These are phyloP conservation scores for Lentinus polychrous DNA, from an alignment of 1,284 basidiomycete genomes.

Conservation along the genomic window DNA sequence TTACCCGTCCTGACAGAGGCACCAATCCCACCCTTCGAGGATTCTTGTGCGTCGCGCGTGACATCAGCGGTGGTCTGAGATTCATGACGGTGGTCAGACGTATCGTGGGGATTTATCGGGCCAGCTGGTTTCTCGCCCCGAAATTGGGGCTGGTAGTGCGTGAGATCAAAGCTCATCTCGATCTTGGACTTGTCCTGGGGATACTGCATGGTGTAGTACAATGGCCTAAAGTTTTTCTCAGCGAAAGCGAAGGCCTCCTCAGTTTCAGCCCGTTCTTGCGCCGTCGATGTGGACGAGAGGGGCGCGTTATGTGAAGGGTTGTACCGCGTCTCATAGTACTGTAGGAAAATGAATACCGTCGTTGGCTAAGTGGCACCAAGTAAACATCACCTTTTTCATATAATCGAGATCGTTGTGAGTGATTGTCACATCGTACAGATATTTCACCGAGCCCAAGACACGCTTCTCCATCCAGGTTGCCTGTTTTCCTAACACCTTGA, in stretches of 20 bases:
- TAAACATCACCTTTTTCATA: conserved; percentile 37
- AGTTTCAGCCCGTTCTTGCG: conserved; percentile 28
- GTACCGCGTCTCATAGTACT: conserved; percentile 43
- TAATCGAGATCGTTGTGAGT: conserved; percentile 51
- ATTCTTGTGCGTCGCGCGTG: conserved; percentile 15
- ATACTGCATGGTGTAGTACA: conserved; percentile 55
- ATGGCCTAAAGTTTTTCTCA: conserved; percentile 41
- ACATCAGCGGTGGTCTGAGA: conserved; percentile 10
- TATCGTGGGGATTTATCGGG: conserved; percentile 16
- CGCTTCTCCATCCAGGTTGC: conserved; percentile 51
- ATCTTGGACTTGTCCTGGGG: conserved; percentile 46
- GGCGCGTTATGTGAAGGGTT: conserved; percentile 34
- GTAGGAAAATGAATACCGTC: background rate
- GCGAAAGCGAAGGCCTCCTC: conserved; percentile 38
- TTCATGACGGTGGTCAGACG: conserved; percentile 15
- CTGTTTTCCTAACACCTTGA: conserved; percentile 46
- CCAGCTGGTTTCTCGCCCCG: conserved; percentile 23
- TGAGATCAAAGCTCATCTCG: conserved; percentile 59
- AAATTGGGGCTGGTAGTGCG: conserved; percentile 51
- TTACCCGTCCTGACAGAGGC: conserved; percentile 17
- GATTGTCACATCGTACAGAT: conserved; percentile 50
- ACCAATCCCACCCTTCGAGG: conserved; percentile 13
- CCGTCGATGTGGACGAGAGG: conserved; percentile 25
- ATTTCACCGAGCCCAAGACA: conserved; percentile 55
- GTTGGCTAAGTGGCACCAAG: background rate